These are phyloP conservation scores for Pythium phragmiticola DNA, from an alignment of 352 stramenopile genomes.

Conservation along the genomic window DNA sequence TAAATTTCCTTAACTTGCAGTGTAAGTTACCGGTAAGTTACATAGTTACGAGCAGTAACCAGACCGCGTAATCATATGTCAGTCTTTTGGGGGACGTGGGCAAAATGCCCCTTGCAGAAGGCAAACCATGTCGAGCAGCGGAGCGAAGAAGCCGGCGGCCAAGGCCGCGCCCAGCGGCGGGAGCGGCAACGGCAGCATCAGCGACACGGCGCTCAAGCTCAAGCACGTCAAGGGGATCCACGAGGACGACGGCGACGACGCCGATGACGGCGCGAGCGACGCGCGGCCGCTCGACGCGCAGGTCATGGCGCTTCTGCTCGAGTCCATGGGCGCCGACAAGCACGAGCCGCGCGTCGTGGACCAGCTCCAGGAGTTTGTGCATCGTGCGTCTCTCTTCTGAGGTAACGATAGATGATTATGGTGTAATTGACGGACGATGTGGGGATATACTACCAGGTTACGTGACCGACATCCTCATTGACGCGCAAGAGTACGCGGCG, in stretches of 20 bases:
- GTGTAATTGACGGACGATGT: neutral
- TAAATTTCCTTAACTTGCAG: no score
- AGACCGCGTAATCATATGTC: neutral
- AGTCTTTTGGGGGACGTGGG: neutral
- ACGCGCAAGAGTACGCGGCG: conserved; percentile 82
- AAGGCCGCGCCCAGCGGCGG: neutral
- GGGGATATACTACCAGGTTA: conserved; percentile 42
- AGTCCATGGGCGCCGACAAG: conserved; percentile 80
- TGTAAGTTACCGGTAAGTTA: no score
- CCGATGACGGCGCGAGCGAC: conserved; percentile 38
- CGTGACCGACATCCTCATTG: conserved; percentile 78
- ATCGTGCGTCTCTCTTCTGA: conserved; percentile 43
- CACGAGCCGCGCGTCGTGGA: conserved; percentile 76
- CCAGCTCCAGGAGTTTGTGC: conserved; percentile 83
- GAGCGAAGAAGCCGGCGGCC: conserved; percentile 17
- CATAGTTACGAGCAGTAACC: neutral
- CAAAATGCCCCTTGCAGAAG: conserved; percentile 6
- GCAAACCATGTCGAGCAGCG: neutral
- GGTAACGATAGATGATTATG: neutral
- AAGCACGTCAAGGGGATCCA: conserved; percentile 59
- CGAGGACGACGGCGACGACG: conserved; percentile 57
- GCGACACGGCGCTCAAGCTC: conserved; percentile 42
- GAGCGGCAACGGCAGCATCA: conserved; percentile 25
- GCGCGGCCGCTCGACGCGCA: conserved; percentile 59
- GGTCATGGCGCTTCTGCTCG: conserved; percentile 58